phyloP scores from a whole-genome alignment of 2,329 filamentous ascomycete genomes.

The Hypoxylon sp. region DNA sequence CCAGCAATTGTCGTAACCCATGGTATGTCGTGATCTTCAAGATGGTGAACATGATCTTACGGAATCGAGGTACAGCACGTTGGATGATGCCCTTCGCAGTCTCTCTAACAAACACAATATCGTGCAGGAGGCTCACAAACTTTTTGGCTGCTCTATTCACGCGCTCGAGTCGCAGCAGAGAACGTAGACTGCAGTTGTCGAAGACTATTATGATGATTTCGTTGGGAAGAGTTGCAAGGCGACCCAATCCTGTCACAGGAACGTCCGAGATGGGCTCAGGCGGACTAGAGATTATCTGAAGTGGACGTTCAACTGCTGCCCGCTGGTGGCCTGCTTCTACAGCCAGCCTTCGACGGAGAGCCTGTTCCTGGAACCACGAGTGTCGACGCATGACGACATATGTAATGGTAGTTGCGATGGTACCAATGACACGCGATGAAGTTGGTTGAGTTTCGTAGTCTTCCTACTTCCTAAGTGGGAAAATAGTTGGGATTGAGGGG shows the following conservation, averaged over 20 bases:
- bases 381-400: conserved; percentile 24
- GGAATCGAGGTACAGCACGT: conserved; percentile 37
- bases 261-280: conserved; percentile 10
- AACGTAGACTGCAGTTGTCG: conserved; percentile 36
- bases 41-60: conserved; percentile 34
- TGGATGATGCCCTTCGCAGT: conserved; percentile 33
- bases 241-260: conserved; percentile 33
- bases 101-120: conserved; percentile 32
- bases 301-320: conserved; percentile 29
- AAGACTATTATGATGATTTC: conserved; percentile 43
- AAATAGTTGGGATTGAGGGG: background rate
- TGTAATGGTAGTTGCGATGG: background rate
- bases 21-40: conserved; percentile 39
- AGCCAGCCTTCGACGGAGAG: conserved; percentile 21
- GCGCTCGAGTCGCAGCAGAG: conserved; percentile 38
- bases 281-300: conserved; percentile 17
- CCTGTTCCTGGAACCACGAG: conserved; percentile 3
- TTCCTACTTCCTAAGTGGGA: background rate
- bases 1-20: conserved; percentile 35
- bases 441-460: background rate
- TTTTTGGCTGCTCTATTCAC: conserved; percentile 34
- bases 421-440: background rate
- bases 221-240: conserved; percentile 39
- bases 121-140: conserved; percentile 29
- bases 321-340: conserved; percentile 24